Evolutionary conservation across 169 alveolate genomes (phyloP), one percentile per base, ranked within the genome.

Genomic region (Toxoplasma gondii): DNA sequence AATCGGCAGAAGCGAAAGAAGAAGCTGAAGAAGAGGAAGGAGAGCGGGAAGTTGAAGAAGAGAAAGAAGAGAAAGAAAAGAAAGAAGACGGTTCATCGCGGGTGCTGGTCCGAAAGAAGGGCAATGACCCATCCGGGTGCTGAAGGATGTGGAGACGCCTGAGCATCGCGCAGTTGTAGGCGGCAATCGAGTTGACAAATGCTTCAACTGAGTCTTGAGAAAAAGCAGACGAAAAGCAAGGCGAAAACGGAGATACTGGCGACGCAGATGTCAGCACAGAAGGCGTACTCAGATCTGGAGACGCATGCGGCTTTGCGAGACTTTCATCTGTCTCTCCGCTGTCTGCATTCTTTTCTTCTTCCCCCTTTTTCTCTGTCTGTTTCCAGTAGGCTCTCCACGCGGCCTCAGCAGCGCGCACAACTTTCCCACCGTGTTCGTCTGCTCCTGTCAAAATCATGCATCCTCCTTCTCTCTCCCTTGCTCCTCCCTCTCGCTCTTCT

Each of bases 351-450:
- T 27, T 36, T 24, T 1, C 12, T 39, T 38, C 69, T 82, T 82
- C 67, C 39, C 31, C 64, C 49, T 38, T 80, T 34, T 27, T 31
- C 36, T 38, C 88, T 80, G 10, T 80, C 34, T 41, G 88, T 38
- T 80, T 22, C 53, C 27, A 34, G 41, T 82, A 17, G 1, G n/a
- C 64, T 67, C 53, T 12, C 90, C 95, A 92, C 24, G 95, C 92
- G 39, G 93, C 94, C 45, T 92, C 96, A 4, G 99, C 99, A 53
- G 97, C 97, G 44, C 96, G 95, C 31, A 97, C 98, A 44, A 98
- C 97, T 96, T 98, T 98, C 67, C 96, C 94, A 0, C 99, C 99
- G 94, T 98, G 99, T 87, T 98, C 99, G 95, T 98, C 99, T 0
- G 99, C 96, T 43, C 99, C 99, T 29, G 98, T 96, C 70, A 96